Conservation (phyloP, 805 yeast genomes). For the Candida orba region DNA sequence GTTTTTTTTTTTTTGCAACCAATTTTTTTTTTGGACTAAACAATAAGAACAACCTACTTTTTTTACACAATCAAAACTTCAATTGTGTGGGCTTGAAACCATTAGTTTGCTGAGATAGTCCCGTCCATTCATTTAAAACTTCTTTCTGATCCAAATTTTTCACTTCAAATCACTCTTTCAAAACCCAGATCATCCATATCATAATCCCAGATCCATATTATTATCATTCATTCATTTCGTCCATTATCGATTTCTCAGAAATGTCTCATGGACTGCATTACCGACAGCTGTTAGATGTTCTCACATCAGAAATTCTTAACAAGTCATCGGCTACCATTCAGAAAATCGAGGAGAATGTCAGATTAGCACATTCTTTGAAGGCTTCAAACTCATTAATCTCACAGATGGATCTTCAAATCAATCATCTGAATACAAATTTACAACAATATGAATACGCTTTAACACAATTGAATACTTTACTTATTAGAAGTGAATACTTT, state of each 20-base stretch:
- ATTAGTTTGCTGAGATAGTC: not conserved
- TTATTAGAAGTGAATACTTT: slow-evolving; percentile 24
- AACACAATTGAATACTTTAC: slow-evolving; percentile 22
- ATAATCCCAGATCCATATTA: no score
- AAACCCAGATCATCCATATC: no score
- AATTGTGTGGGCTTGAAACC: not conserved
- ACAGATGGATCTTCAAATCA: slow-evolving; percentile 17
- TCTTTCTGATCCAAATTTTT: not conserved
- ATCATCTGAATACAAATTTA: slow-evolving; percentile 14
- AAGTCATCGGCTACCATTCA: slow-evolving; percentile 15
- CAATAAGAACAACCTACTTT: not conserved
- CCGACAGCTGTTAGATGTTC: slow-evolving; percentile 14
- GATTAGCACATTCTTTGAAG: slow-evolving; percentile 16
- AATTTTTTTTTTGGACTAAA: not conserved
- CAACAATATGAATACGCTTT: slow-evolving; percentile 24
- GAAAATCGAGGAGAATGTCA: slow-evolving; percentile 20
- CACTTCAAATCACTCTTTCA: not conserved
- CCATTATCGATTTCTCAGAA: no score
- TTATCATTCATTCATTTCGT: no score
- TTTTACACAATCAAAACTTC: not conserved
- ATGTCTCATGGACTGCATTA: slow-evolving; percentile 4
- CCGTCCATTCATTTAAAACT: not conserved
- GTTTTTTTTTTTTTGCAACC: not conserved
- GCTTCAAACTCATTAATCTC: slow-evolving; percentile 13
- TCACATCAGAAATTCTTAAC: slow-evolving; percentile 16